A percentile compares a stretch with the other conserved stretches of the same genome.
These are phyloP conservation scores for Cryptococcus hybrid DNA, from an alignment of 1,284 basidiomycete species.

Conservation along the genomic window DNA sequence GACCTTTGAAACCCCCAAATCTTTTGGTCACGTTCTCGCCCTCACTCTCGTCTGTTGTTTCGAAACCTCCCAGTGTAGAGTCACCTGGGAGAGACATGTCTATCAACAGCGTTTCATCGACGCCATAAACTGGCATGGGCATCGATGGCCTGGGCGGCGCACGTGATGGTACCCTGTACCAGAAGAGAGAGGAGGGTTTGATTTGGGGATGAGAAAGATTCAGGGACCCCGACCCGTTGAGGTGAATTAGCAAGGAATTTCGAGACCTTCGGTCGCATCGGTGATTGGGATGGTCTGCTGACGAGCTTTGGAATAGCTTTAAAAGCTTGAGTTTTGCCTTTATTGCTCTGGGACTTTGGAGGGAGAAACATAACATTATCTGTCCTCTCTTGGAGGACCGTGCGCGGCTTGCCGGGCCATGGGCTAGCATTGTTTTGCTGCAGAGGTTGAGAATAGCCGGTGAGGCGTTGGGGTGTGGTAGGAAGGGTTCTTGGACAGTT, in stretches of 20 bases:
- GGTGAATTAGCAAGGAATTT: slow-evolving; percentile 14
- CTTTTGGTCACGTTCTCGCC: slow-evolving; percentile 6
- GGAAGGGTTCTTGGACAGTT: slow-evolving; percentile 15
- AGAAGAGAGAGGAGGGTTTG: slow-evolving; percentile 4
- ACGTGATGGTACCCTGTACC: slow-evolving; percentile 2
- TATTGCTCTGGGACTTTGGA: background rate
- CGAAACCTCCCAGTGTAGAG: slow-evolving; percentile 6
- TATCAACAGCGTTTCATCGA: slow-evolving; percentile 22
- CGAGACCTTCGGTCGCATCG: slow-evolving; percentile 3
- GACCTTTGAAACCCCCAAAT: slow-evolving; percentile 4
- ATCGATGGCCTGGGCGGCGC: slow-evolving; percentile 9
- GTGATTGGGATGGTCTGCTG: background rate
- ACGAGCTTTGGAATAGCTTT: background rate
- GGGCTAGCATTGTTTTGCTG: background rate
- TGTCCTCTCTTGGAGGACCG: slow-evolving; percentile 14
- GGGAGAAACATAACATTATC: slow-evolving; percentile 12
- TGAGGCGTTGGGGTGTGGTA: slow-evolving; percentile 15
- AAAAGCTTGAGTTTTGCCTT: background rate
- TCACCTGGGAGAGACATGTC: slow-evolving; percentile 13
- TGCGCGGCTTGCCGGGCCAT: slow-evolving; percentile 2
- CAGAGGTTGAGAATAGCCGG: background rate
- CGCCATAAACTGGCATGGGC: slow-evolving; percentile 4
- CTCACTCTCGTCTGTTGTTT: slow-evolving; percentile 16
- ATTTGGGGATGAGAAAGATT: slow-evolving; percentile 9
- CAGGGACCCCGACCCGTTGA: slow-evolving; percentile 4